Evolutionary conservation across 352 stramenopile genomes (phyloP).

Genomic region (Globisporangium paddicum): DNA sequence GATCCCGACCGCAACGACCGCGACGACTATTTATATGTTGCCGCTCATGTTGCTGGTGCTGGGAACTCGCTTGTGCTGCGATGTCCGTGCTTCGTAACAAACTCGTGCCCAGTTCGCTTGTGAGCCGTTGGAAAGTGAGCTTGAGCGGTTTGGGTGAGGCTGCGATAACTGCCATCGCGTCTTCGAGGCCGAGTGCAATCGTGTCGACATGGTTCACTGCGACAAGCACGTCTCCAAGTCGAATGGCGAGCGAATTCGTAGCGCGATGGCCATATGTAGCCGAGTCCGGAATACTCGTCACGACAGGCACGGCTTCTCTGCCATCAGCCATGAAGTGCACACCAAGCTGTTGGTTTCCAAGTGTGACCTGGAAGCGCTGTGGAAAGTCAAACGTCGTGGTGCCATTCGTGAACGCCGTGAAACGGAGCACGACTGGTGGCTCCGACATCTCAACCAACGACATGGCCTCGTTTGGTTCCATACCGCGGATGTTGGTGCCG

Average conservation of each 20-base stretch:
- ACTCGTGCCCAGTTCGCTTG: conserved; percentile 9
- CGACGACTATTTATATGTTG: not conserved
- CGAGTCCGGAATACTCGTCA: conserved; percentile 23
- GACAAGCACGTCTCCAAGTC: conserved; percentile 44
- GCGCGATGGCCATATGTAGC: not conserved
- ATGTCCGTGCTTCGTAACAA: not conserved
- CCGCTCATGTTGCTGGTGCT: not conserved
- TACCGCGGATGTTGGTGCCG: conserved; percentile 23
- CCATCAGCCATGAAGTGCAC: conserved; percentile 43
- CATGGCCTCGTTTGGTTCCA: conserved; percentile 30
- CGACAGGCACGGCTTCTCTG: conserved; percentile 37
- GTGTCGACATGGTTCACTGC: conserved; percentile 53
- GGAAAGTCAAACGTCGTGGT: conserved; percentile 14
- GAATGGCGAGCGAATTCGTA: conserved; percentile 11
- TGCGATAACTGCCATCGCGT: conserved; percentile 32
- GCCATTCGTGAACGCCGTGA: conserved; percentile 19
- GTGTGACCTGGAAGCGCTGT: conserved; percentile 35
- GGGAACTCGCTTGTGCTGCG: not conserved
- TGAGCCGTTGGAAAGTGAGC: conserved; percentile 50
- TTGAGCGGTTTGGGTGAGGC: conserved; percentile 28
- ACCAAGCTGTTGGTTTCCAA: conserved; percentile 35
- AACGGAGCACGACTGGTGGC: conserved; percentile 37
- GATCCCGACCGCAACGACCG: not conserved
- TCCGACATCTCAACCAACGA: conserved; percentile 26
- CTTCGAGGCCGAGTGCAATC: conserved; percentile 31